These are phyloP conservation scores for Picea sitchensis DNA, from an alignment of 75 land plant genomes.

Conservation along the genomic window DNA sequence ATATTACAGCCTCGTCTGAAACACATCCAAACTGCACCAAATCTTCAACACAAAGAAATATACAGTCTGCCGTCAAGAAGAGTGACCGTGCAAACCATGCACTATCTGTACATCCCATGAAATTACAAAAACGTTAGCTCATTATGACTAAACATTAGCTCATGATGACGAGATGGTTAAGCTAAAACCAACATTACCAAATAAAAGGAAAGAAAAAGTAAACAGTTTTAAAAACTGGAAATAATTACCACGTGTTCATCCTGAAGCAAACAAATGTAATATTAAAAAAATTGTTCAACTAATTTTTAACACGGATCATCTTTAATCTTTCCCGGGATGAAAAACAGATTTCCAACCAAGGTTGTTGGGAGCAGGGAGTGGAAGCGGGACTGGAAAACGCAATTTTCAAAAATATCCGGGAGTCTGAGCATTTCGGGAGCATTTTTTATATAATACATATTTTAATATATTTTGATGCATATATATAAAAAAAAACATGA, in stretches of 20 bases:
- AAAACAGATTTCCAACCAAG: neutral
- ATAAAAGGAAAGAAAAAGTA: neutral
- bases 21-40: conserved; percentile 29
- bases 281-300: neutral
- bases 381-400: too few species aligned
- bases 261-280: neutral
- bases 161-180: neutral
- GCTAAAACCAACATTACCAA: neutral
- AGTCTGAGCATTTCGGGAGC: too few species aligned
- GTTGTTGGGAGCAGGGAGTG: too few species aligned
- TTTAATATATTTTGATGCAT: too few species aligned
- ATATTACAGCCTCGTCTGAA: neutral
- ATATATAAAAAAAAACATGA: too few species aligned
- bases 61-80: conserved; percentile 26
- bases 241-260: too few species aligned
- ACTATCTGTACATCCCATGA: conserved; percentile 19
- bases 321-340: neutral
- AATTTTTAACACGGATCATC: neutral
- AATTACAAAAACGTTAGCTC: too few species aligned
- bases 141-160: too few species aligned
- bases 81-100: conserved; percentile 42
- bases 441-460: too few species aligned
- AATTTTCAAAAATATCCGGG: too few species aligned
- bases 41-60: conserved; percentile 50
- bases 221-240: neutral